A percentile compares a stretch with the other conserved stretches of the same genome.
phyloP scores from a whole-genome alignment of 805 yeast genomes.

The Jamesozyma piceae region DNA sequence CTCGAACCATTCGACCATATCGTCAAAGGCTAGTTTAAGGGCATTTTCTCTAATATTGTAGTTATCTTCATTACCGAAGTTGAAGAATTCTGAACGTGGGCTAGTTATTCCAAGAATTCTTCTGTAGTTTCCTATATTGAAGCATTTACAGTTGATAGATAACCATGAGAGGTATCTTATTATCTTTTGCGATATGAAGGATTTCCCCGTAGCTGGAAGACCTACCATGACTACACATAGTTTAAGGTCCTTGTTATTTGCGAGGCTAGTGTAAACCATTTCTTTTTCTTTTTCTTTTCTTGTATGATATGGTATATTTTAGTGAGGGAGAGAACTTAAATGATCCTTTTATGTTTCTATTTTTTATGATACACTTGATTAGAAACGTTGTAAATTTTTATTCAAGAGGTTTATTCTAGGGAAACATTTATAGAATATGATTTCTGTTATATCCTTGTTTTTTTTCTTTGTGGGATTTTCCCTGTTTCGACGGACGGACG shows the following conservation, averaged over 20 bases:
- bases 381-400: not conserved
- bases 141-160: slow-evolving; percentile 74
- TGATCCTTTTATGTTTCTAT: not conserved
- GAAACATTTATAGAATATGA: too few relatives aligned
- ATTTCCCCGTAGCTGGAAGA: slow-evolving; percentile 85
- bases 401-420: too few relatives aligned
- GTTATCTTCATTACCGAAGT: slow-evolving; percentile 56
- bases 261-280: slow-evolving; percentile 30
- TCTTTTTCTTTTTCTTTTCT: not conserved
- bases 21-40: slow-evolving; percentile 59
- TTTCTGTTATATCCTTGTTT: too few relatives aligned
- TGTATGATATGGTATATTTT: too few relatives aligned
- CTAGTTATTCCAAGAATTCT: slow-evolving; percentile 43
- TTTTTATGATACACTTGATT: too few relatives aligned
- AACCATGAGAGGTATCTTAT: slow-evolving; percentile 91
- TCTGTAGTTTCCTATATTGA: slow-evolving; percentile 83
- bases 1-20: slow-evolving; percentile 80
- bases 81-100: slow-evolving; percentile 68
- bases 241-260: slow-evolving; percentile 47
- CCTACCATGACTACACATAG: slow-evolving; percentile 88
- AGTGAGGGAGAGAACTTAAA: too few relatives aligned
- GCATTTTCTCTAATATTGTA: slow-evolving; percentile 57
- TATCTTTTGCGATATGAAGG: slow-evolving; percentile 87
- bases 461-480: too few relatives aligned
- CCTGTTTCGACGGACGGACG: too few relatives aligned